Evolutionary conservation across 441 rosid genomes (phyloP).

Genomic region (Erodium texanum): DNA sequence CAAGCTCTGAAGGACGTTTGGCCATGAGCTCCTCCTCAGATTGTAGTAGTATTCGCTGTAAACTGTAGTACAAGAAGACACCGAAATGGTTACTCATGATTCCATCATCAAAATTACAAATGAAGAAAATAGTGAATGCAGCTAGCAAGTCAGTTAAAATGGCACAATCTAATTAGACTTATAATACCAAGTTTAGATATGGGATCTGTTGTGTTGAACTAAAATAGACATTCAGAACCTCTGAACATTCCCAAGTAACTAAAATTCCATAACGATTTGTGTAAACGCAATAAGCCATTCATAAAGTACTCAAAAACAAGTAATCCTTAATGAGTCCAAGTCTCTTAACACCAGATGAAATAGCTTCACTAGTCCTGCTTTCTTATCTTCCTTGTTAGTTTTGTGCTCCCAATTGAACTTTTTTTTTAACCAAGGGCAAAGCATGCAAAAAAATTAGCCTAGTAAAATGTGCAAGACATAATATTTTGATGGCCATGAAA

Average conservation of each 20-base stretch:
- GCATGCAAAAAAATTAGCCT: too few species aligned
- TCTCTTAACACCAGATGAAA: neutral
- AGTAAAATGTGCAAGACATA: neutral
- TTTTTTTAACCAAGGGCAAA: neutral
- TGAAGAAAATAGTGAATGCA: neutral
- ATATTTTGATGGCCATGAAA: neutral
- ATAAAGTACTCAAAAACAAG: neutral
- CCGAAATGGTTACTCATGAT: neutral
- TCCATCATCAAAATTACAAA: conserved; percentile 12
- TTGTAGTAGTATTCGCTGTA: conserved; percentile 74
- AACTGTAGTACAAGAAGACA: conserved; percentile 32
- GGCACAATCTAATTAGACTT: neutral
- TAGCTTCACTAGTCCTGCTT: neutral
- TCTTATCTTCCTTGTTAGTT: neutral
- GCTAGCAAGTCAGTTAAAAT: neutral
- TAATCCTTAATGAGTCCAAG: neutral
- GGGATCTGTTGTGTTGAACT: neutral
- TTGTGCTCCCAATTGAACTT: neutral
- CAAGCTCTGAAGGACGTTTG: conserved; percentile 60
- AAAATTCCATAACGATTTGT: neutral
- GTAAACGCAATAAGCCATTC: neutral
- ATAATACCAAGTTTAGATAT: neutral
- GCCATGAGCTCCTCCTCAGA: conserved; percentile 89
- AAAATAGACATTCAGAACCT: neutral
- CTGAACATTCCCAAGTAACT: neutral